Conservation (phyloP, 202 grass and related monocot genomes). For the Eragrostis tef region DNA sequence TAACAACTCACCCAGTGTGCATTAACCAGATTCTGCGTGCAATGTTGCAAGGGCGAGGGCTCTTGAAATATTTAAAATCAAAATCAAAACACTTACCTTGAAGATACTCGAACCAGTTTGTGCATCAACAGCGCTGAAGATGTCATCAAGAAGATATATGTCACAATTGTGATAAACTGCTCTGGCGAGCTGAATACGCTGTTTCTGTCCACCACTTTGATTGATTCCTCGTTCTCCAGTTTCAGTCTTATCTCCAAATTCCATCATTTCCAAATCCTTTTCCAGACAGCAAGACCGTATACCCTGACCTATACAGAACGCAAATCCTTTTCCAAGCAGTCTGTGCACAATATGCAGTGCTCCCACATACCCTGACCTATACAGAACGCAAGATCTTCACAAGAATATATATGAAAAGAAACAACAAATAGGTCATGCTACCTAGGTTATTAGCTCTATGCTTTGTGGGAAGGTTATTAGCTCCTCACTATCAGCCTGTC, state of each 20-base stretch:
- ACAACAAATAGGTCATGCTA: background rate
- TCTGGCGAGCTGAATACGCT: conserved; percentile 69
- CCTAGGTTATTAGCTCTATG: no score
- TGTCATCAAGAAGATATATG: conserved; percentile 76
- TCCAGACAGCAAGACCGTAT: conserved; percentile 57
- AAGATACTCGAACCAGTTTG: conserved; percentile 73
- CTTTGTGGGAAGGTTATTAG: no score
- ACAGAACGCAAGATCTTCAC: background rate
- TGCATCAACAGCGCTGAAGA: conserved; percentile 79
- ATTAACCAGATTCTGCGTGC: background rate
- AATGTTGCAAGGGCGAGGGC: background rate
- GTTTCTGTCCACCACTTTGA: conserved; percentile 77
- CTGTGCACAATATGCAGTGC: conserved; percentile 68
- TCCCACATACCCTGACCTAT: conserved; percentile 64
- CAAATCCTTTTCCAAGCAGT: no score
- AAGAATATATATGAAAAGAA: background rate
- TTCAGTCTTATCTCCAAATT: conserved; percentile 68
- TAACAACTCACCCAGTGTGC: background rate
- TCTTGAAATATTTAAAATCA: background rate
- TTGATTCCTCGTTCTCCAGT: conserved; percentile 77
- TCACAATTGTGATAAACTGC: conserved; percentile 70
- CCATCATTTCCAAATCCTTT: conserved; percentile 70
- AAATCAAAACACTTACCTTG: conserved; percentile 44
- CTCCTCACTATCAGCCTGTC: background rate
- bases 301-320: no score